Conservation (phyloP, 768 basidiomycete species). For the Boletellus ananas region DNA sequence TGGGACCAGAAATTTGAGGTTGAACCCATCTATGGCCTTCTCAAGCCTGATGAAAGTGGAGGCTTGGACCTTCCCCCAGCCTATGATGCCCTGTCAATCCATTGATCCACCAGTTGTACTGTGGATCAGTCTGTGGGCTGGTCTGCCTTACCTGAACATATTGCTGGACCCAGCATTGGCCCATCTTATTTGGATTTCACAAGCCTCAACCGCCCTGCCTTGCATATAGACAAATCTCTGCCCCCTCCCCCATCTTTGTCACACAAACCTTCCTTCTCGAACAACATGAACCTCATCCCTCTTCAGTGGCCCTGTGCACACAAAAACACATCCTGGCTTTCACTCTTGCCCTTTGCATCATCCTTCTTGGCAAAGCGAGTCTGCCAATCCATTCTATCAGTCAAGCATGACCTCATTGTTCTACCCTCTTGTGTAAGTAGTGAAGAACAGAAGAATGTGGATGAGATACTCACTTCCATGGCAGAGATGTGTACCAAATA, state of each 20-base stretch:
- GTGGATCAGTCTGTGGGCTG: background rate
- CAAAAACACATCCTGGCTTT: slow-evolving; percentile 28
- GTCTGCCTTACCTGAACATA: background rate
- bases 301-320: background rate
- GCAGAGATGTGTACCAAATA: slow-evolving; percentile 54
- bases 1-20: background rate
- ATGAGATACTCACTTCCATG: slow-evolving; percentile 54
- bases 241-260: background rate
- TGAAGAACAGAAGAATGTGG: slow-evolving; percentile 13
- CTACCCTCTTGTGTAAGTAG: slow-evolving; percentile 1
- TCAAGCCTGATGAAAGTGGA: background rate
- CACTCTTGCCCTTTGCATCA: slow-evolving; percentile 23
- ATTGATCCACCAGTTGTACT: background rate
- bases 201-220: background rate
- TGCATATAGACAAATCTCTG: background rate
- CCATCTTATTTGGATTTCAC: no score
- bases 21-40: background rate
- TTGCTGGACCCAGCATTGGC: background rate
- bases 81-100: slow-evolving; percentile 9
- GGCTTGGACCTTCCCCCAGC: slow-evolving; percentile 12
- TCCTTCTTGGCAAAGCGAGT: slow-evolving; percentile 41
- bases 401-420: slow-evolving; percentile 50
- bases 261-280: background rate
- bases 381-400: slow-evolving; percentile 45
- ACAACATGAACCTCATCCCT: background rate